Conservation (phyloP, 2,329 filamentous ascomycete species). For the Pseudocercospora fuligena region DNA sequence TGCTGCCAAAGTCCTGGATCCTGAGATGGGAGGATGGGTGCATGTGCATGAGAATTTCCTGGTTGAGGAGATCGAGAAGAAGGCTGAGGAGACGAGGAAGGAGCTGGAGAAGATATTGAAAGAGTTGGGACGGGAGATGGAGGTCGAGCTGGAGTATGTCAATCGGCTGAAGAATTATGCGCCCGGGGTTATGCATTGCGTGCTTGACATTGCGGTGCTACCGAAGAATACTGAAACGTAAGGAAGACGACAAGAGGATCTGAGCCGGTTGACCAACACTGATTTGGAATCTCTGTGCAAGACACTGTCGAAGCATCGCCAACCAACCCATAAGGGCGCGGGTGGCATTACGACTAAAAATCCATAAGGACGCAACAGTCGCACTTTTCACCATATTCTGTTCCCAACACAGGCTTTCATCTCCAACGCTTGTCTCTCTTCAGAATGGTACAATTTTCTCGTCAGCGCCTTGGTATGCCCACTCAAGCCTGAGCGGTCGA, state of each 20-base stretch:
- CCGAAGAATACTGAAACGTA: neutral
- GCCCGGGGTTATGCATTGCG: slow-evolving; percentile 65
- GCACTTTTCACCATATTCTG: neutral
- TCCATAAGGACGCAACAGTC: neutral
- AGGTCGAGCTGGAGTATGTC: slow-evolving; percentile 45
- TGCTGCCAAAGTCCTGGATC: slow-evolving; percentile 56
- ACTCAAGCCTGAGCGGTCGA: neutral
- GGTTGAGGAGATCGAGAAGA: slow-evolving; percentile 50
- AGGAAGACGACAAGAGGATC: neutral
- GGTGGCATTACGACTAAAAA: neutral
- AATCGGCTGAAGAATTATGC: slow-evolving; percentile 65
- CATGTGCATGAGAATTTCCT: slow-evolving; percentile 67
- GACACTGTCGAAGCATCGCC: neutral
- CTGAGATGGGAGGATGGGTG: slow-evolving; percentile 57
- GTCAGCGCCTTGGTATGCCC: neutral
- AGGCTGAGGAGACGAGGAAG: slow-evolving; percentile 48
- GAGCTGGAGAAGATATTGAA: slow-evolving; percentile 34
- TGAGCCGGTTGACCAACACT: neutral
- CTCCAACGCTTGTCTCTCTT: neutral
- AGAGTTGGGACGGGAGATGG: slow-evolving; percentile 17
- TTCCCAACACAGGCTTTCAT: neutral
- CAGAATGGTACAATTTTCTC: neutral
- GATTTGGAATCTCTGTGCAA: neutral
- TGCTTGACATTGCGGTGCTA: slow-evolving; percentile 58
- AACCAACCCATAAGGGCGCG: neutral